Base-by-base conservation (phyloP, 2,329 filamentous ascomycete genomes). In the Alternaria panax region DNA sequence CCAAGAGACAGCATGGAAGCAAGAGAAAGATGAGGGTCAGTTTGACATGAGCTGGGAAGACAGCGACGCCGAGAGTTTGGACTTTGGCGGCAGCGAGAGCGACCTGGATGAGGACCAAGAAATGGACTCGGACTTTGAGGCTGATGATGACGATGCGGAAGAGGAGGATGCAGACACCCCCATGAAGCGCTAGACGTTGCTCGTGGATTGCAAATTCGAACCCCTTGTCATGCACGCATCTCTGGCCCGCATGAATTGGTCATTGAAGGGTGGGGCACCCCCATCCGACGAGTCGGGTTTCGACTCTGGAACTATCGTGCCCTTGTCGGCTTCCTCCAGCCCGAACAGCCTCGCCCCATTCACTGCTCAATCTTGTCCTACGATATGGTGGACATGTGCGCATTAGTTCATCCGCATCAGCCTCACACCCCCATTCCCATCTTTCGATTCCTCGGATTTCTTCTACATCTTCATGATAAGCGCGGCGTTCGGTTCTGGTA, bases 1-100 rank as follows among this genome's bases (percentile, higher is more conserved):
- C 0, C 86, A 83, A 50, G 81, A 88, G 53, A 84, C 84, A 78
- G 90, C 74, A 79, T 92, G 79, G 68, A 80, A 79, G 71, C 87
- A 88, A 71, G 87, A 88, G 1, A 87, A 90, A 66, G 68, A 84
- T 14, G 86, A 88, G 3, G 88, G 91, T 40, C 91, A 96, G 68
- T 79, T 76, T 51, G 77, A 77, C 27, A 78, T 79, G 75, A 76
- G 70, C 55, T 80, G 78, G 78, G 81, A 81, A 58, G 81, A 83
- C 59, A 77, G 75, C 51, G 79, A 82, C 58, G 75, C 74, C 6
- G 89, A 90, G 67, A 91, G 91, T 62, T 18, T 59, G 27, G 57
- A 59, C 32, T 96, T 96, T 75, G 95, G 92, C 24, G 75, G 68
- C 85, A 91, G 66, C 52, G 90, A 93, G 67, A 73, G 69, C 38